Conservation (phyloP, 202 grass and related monocot species). For the Saccharum hybrid region DNA sequence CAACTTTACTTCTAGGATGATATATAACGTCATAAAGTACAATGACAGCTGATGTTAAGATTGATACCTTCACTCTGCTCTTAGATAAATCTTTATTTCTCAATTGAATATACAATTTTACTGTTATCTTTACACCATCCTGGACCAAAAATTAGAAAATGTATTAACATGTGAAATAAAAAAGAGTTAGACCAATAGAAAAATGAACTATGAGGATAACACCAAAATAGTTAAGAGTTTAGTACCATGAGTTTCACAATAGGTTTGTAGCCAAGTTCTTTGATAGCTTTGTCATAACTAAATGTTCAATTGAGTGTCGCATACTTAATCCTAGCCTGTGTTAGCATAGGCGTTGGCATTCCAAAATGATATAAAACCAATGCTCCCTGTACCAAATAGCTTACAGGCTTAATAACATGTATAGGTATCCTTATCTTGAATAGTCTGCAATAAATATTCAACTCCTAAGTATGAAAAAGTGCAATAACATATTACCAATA, state of each 20-base stretch:
- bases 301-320: conserved; percentile 60
- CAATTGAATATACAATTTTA: conserved; percentile 39
- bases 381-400: conserved; percentile 50
- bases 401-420: conserved; percentile 52
- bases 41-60: background rate
- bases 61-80: conserved; percentile 1
- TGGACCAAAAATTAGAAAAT: background rate
- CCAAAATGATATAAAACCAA: conserved; percentile 44
- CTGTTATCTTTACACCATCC: conserved; percentile 61
- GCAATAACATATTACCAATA: background rate
- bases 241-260: conserved; percentile 49
- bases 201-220: background rate
- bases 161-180: background rate
- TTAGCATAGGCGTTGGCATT: conserved; percentile 49
- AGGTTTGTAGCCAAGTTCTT: conserved; percentile 70
- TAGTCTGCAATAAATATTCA: conserved; percentile 31
- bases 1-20: background rate
- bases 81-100: conserved; percentile 22
- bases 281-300: conserved; percentile 52
- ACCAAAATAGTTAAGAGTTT: background rate
- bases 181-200: background rate
- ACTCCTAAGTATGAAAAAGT: too few species aligned
- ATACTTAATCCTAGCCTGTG: conserved; percentile 60
- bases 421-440: conserved; percentile 63
- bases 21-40: background rate